Percentiles rank a stretch among this genome's conserved stretches.
Conservation (phyloP, 2,329 filamentous ascomycete genomes). For the Diplodia seriata region DNA sequence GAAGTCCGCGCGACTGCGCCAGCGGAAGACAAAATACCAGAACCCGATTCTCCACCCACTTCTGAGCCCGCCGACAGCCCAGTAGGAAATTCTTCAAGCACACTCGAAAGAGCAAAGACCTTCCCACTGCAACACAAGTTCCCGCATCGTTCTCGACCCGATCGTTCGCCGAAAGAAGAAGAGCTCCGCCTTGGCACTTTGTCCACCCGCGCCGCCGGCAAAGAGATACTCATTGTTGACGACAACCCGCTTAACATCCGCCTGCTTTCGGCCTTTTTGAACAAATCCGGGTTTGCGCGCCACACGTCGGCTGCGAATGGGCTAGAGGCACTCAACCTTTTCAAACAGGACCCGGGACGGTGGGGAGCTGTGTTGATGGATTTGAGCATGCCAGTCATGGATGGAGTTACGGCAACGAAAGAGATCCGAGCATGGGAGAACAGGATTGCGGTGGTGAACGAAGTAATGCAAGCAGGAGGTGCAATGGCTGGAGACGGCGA, state of each 20-base stretch:
- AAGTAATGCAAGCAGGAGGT: no score
- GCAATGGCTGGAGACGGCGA: no score
- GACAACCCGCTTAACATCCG: conserved; percentile 51
- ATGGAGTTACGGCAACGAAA: conserved; percentile 58
- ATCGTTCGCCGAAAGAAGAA: neutral
- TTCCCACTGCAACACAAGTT: no score
- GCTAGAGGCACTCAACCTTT: conserved; percentile 44
- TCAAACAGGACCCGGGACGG: conserved; percentile 37
- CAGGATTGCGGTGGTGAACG: neutral
- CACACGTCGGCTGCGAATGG: conserved; percentile 46
- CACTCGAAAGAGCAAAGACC: no score
- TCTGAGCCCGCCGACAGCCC: neutral
- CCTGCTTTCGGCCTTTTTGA: conserved; percentile 46
- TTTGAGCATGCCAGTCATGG: conserved; percentile 63
- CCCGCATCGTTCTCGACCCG: neutral
- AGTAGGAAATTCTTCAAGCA: no score
- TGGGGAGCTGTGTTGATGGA: conserved; percentile 54
- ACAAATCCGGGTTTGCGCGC: conserved; percentile 43
- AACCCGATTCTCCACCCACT: neutral
- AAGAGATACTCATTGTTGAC: conserved; percentile 47
- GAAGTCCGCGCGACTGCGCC: neutral
- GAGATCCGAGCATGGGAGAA: conserved; percentile 45
- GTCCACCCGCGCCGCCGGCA: neutral
- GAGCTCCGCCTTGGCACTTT: neutral
- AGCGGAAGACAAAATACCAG: neutral